Evolutionary conservation across 768 basidiomycete genomes (phyloP), one percentile per base, ranked within the genome.

Genomic region (Hydnomerulius pinastri): DNA sequence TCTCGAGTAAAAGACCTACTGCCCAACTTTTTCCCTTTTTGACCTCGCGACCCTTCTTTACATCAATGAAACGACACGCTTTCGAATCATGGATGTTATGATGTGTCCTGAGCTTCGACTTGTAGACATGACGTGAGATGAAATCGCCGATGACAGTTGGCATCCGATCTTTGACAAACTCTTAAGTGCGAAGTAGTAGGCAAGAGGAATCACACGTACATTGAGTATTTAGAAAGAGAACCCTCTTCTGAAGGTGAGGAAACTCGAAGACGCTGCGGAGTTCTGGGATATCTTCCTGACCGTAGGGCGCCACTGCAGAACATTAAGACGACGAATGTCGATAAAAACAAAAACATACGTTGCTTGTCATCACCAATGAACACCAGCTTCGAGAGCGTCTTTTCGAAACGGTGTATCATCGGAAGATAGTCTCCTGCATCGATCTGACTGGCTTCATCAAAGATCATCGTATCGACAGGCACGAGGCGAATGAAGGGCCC

Each of bases 181-280:
- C 28, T 32, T 53, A 35, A 58, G 12, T 15, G 11, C 30, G 29
- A 43, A 30, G 21, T 7, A 10, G 7, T 36, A 13, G 8, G 12
- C n/a, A 40, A 28, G 8, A 20, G 39, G 33, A 43, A 25, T 30
- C 25, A 15, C 11, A 13, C 80, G 61, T 63, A 90, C 90, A 92
- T 70, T 92, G 90, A 0, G 76, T 89, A 59, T 87, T 69, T 8
- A 92, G 70, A 58, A 90, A 83, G 4, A 76, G 32, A 0, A 76
- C 74, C 30, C 68, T 59, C 11, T 65, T 61, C 2, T 67, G 68
- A 13, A 92, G 71, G 66, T 91, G 87, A 0, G 67, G 13, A 12
- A 87, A 61, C 60, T 91, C 89, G 75, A 92, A 92, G 23, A 92
- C 79, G 53, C 87, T 90, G 48, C 82, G 74, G 15, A 92, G 73